Evolutionary conservation across 2,329 filamentous ascomycete species (phyloP), one percentile per base, ranked within the genome.

Genomic region (Cladosporium oxysporum): DNA sequence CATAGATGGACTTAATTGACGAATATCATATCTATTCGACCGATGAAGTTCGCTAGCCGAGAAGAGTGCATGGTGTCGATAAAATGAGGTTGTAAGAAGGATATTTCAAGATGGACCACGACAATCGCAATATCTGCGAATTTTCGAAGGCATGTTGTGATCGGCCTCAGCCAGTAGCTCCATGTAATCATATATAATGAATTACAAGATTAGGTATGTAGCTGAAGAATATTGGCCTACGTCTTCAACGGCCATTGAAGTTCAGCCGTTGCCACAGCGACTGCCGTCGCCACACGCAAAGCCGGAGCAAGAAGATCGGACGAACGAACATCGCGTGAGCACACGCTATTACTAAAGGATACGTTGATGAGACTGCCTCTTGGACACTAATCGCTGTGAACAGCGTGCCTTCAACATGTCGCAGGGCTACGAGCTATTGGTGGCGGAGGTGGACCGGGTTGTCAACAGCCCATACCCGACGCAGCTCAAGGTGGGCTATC

Each of bases 401-500:
- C 23, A 5, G 18, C 16, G 28, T 16, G 50, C 11, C 50, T 18
- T 1, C 7, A 47, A 4, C 10, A 66, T 68, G 52, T 65, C 66
- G 61, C 61, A 63, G n/a, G 61, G 50, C 1, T 63, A 57, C 18
- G 61, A 63, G 18, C 35, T 33, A 3, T 66, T 76, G 53, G 62
- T 68, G 18, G 67, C 53, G 8, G 74, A 76, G 62, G 65, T 76
- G 5, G 69, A 74, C 50, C 68, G 72, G 28, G 68, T 78, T 21
- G 70, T 76, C 21, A 66, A 68, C 28, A 75, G 70, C 63, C 73
- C 73, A 5, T 78, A 78, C 61, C 76, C 76, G n/a, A 74, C 72
- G 5, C 71, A 74, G 62, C 70, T 76, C 11, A 71, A 74, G 71
- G 73, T 72, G 35, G 67, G 71, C 52, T 16, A 58, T 33, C 14